phyloP scores from a whole-genome alignment of 202 grass and related monocot genomes.

The Tripidium arundinaceum region DNA sequence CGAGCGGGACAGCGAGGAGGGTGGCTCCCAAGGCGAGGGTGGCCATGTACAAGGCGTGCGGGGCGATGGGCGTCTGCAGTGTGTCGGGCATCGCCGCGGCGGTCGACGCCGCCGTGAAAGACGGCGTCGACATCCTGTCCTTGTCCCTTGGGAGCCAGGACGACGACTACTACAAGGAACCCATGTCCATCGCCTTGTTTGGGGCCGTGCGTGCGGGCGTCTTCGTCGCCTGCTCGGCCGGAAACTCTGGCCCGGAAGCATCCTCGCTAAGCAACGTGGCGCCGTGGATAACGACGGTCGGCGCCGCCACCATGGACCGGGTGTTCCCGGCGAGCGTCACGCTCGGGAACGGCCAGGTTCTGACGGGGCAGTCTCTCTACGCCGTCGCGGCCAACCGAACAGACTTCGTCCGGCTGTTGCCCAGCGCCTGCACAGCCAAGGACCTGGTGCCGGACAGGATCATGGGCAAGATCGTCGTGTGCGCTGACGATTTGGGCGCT shows the following conservation, averaged over 20 bases:
- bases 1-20: slow-evolving; percentile 21
- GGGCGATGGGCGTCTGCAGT: neutral
- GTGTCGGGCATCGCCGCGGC: slow-evolving; percentile 23
- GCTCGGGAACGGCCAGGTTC: slow-evolving; percentile 36
- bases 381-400: neutral
- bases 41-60: slow-evolving; percentile 46
- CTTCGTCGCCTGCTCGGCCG: slow-evolving; percentile 41
- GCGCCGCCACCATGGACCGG: slow-evolving; percentile 37
- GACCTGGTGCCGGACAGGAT: slow-evolving; percentile 6
- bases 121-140: slow-evolving; percentile 59
- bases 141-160: slow-evolving; percentile 24
- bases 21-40: slow-evolving; percentile 43
- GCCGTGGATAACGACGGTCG: slow-evolving; percentile 54
- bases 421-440: neutral
- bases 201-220: slow-evolving; percentile 24
- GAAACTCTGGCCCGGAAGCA: slow-evolving; percentile 15
- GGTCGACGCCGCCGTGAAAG: slow-evolving; percentile 42
- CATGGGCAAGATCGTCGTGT: slow-evolving; percentile 39
- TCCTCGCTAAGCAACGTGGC: slow-evolving; percentile 29
- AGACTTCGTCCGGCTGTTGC: neutral
- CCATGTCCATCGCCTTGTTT: slow-evolving; percentile 33
- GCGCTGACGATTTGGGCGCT: neutral
- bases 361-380: slow-evolving; percentile 38
- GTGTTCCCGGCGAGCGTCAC: slow-evolving; percentile 27
- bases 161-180: neutral